phyloP scores from a whole-genome alignment of 306 rosid species.

The Argentina anserina region DNA sequence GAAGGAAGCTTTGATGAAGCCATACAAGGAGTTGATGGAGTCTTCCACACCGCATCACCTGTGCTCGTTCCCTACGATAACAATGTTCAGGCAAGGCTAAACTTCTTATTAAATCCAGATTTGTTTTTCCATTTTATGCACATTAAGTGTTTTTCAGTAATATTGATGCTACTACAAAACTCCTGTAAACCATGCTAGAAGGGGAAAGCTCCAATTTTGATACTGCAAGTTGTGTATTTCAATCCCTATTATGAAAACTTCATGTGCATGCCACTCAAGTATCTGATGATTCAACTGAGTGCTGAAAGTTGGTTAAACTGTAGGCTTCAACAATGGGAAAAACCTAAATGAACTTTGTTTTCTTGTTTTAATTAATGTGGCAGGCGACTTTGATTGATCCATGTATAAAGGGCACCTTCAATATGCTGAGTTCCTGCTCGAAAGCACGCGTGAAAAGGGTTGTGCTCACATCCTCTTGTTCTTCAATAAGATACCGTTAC shows the following conservation, averaged over 20 bases:
- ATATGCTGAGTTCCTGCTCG: constrained; percentile 63
- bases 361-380: not conserved
- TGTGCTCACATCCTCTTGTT: constrained; percentile 83
- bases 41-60: constrained; percentile 83
- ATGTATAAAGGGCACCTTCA: constrained; percentile 53
- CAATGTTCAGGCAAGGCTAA: constrained; percentile 47
- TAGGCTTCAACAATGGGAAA: not conserved
- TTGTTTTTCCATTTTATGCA: not conserved
- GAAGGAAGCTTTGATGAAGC: constrained; percentile 81
- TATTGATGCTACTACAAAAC: not conserved
- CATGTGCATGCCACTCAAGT: not conserved
- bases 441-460: constrained; percentile 60
- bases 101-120: not conserved
- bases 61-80: constrained; percentile 55
- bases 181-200: not conserved
- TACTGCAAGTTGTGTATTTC: not conserved
- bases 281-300: not conserved
- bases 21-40: constrained; percentile 63
- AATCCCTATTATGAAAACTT: not conserved
- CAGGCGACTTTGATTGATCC: constrained; percentile 75
- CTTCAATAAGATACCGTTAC: constrained; percentile 65
- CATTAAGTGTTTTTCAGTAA: not conserved
- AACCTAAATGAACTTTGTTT: not conserved
- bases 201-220: not conserved
- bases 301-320: not conserved